Evolutionary conservation across 768 basidiomycete genomes (phyloP).

Genomic region (Leccinum broughii): DNA sequence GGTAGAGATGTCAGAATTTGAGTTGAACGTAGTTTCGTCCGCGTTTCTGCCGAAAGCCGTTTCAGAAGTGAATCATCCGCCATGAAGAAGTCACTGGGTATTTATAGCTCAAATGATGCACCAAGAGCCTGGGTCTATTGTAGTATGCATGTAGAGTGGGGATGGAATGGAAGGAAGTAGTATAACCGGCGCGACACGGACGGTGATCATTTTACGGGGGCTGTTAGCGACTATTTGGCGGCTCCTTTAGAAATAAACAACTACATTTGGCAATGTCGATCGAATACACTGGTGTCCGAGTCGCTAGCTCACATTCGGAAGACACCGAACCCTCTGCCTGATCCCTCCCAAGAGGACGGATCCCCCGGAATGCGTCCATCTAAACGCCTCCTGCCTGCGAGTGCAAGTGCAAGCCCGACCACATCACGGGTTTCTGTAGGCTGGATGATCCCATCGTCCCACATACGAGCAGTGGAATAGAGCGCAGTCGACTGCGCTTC

Average conservation of each 20-base stretch:
- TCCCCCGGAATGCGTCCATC: constrained; percentile 10
- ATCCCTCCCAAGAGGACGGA: constrained; percentile 64
- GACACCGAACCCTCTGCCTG: constrained; percentile 76
- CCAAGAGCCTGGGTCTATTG: background rate
- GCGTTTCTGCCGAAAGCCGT: constrained; percentile 63
- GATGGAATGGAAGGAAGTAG: background rate
- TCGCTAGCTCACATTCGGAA: constrained; percentile 73
- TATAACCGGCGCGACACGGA: background rate
- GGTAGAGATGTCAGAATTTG: constrained; percentile 82
- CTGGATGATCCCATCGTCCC: constrained; percentile 91
- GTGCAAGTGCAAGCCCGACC: constrained; percentile 81
- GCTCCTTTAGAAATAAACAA: constrained; percentile 25
- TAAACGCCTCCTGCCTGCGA: constrained; percentile 55
- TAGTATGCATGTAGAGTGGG: background rate
- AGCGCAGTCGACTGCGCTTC: constrained; percentile 85
- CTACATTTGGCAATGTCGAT: constrained; percentile 27
- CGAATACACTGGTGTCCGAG: background rate
- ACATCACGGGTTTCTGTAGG: constrained; percentile 88
- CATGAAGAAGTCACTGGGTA: constrained; percentile 13
- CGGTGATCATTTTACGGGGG: background rate
- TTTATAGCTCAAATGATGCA: constrained; percentile 3
- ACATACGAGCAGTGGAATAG: constrained; percentile 89
- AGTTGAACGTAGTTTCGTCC: constrained; percentile 73
- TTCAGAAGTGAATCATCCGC: constrained; percentile 19
- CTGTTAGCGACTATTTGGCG: constrained; percentile 27